Evolutionary conservation across 1,139 yeast species (phyloP).

Genomic region (Sugiyamaella pinicola): DNA sequence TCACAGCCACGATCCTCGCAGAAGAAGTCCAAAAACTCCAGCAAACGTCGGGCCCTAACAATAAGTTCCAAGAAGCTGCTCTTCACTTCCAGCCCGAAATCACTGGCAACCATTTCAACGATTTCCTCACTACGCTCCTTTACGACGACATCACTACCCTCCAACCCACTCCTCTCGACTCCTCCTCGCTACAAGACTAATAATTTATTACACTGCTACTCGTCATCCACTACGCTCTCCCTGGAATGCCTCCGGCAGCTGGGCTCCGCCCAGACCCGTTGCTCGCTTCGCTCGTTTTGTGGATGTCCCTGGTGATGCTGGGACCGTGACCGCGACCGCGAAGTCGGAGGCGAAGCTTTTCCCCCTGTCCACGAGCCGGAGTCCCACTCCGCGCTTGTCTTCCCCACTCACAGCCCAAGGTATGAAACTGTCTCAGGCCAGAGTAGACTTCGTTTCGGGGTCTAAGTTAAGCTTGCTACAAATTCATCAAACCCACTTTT

Average conservation of each 20-base stretch:
- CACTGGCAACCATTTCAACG: constrained; percentile 38
- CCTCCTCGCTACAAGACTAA: background rate
- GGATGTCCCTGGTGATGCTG: too few species aligned
- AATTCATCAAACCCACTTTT: background rate
- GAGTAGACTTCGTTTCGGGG: too few species aligned
- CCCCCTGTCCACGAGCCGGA: background rate
- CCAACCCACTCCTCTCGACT: background rate
- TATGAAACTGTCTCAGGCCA: too few species aligned
- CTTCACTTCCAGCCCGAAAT: constrained; percentile 41
- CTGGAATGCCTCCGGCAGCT: background rate
- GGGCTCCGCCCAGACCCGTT: constrained; percentile 9
- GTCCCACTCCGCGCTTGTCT: too few species aligned
- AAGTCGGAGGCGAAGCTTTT: background rate
- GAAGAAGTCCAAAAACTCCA: constrained; percentile 63
- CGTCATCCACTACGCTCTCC: background rate
- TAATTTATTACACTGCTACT: background rate
- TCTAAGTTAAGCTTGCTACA: background rate
- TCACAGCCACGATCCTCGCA: constrained; percentile 55
- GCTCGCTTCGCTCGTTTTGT: background rate
- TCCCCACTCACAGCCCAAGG: too few species aligned
- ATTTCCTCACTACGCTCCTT: constrained; percentile 52
- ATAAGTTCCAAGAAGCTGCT: constrained; percentile 58
- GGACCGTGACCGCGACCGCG: background rate
- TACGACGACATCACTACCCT: constrained; percentile 35
- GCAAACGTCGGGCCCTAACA: constrained; percentile 53